Evolutionary conservation across 805 yeast genomes (phyloP), one percentile per base, ranked within the genome.

Genomic region (Teunomyces funiuensis): DNA sequence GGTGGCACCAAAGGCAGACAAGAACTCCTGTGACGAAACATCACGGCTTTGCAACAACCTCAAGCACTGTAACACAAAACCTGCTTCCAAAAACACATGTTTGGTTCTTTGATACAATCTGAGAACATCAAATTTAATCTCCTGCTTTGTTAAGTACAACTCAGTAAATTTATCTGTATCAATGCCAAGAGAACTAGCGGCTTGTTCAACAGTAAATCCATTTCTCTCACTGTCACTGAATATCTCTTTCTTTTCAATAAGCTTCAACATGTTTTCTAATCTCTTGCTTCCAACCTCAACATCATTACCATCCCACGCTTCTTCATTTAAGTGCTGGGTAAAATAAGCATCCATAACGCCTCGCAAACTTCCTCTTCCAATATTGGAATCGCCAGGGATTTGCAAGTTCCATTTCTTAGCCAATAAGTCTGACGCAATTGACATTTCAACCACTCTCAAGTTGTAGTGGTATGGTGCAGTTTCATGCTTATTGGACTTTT

Each of bases 381-480:
- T 66, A 45, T 77, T 77, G 2, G 82, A 80, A 47, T 75, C 79
- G 37, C 61, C 69, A 5, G 58, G 65, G 26, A 77, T 59, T 1
- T 51, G 49, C 37, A 80, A 58, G 9, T 70, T 73, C 36, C 73
- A 69, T 46, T 66, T 66, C 26, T 65, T 54, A 7, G 84, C 86
- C 45, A 83, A 59, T 9, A 79, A 60, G 36, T 76, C 78, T 0
- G 87, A 80, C 3, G 86, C 85, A n/a, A 82, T 64, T 1, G 83
- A 79, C 29, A 80, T 83, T 55, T 83, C 89, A 10, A 82, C 88
- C 2, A 82, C 88, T 33, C 90, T 71, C 51, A 84, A 66, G 54
- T 83, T 83, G 60, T 83, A 83, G 59, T 81, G 80, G 6, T 71
- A 62, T 0, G 89, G 87, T 1, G 83, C 88, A 2, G 88, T 80